These are phyloP conservation scores for Trichomonas vaginalis DNA, from an alignment of 208 protist genomes.

Conservation along the genomic window DNA sequence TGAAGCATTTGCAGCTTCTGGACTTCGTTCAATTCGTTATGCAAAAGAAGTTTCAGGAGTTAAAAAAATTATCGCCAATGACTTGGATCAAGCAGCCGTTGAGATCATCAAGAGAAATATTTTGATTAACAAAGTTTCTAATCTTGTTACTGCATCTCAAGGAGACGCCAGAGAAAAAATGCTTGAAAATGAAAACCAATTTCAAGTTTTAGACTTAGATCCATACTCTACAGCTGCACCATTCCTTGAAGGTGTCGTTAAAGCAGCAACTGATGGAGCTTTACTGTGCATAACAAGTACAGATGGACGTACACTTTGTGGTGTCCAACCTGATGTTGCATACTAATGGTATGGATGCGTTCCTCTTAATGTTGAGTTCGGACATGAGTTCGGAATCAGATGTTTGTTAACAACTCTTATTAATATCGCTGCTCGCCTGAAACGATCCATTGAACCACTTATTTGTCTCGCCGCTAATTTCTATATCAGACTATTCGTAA, in stretches of 20 bases:
- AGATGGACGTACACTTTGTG: slow-evolving; percentile 86
- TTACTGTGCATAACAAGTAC: slow-evolving; percentile 92
- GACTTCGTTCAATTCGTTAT: slow-evolving; percentile 82
- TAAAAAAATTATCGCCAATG: slow-evolving; percentile 77
- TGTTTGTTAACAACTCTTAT: slow-evolving; percentile 70
- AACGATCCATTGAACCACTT: slow-evolving; percentile 80
- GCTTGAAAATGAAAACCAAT: slow-evolving; percentile 50
- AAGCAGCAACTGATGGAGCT: slow-evolving; percentile 75
- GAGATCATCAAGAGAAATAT: slow-evolving; percentile 76
- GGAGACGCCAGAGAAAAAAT: slow-evolving; percentile 42
- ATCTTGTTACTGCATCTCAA: slow-evolving; percentile 49
- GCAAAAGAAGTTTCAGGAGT: slow-evolving; percentile 52
- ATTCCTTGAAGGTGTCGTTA: slow-evolving; percentile 85
- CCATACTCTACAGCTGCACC: slow-evolving; percentile 88
- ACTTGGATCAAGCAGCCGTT: slow-evolving; percentile 76
- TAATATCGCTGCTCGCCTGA: slow-evolving; percentile 62
- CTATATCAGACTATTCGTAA: slow-evolving; percentile 92
- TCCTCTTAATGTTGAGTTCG: slow-evolving; percentile 45
- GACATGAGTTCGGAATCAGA: slow-evolving; percentile 80
- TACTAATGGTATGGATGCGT: slow-evolving; percentile 63
- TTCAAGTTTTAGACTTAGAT: slow-evolving; percentile 95
- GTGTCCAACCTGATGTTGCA: slow-evolving; percentile 67
- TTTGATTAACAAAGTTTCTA: slow-evolving; percentile 61
- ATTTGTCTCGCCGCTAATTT: slow-evolving; percentile 91
- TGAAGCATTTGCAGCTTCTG: slow-evolving; percentile 30